phyloP scores from a whole-genome alignment of 2,329 filamentous ascomycete genomes.

The Sodiomyces alkalinus region DNA sequence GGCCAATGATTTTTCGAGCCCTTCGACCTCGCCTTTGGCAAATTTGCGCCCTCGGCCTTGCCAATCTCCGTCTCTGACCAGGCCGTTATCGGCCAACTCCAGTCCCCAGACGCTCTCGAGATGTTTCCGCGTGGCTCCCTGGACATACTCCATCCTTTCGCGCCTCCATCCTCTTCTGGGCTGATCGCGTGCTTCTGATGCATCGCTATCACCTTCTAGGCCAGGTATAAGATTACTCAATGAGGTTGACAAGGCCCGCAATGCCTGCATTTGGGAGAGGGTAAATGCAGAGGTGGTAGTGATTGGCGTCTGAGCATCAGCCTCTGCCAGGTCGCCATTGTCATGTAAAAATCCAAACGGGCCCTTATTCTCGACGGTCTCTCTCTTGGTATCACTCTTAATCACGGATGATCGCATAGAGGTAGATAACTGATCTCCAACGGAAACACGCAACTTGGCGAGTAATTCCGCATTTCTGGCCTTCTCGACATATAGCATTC shows the following conservation, averaged over 20 bases:
- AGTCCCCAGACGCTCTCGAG: slow-evolving; percentile 56
- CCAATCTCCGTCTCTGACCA: slow-evolving; percentile 50
- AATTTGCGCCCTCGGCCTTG: slow-evolving; percentile 37
- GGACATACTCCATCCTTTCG: slow-evolving; percentile 69
- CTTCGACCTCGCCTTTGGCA: slow-evolving; percentile 38
- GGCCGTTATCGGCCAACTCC: slow-evolving; percentile 45
- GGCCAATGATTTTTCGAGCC: slow-evolving; percentile 39
- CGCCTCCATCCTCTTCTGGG: slow-evolving; percentile 43
- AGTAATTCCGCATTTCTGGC: slow-evolving; percentile 60
- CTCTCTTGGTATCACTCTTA: slow-evolving; percentile 11
- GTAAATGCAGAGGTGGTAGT: slow-evolving; percentile 64
- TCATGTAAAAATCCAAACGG: slow-evolving; percentile 44
- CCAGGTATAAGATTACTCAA: slow-evolving; percentile 53
- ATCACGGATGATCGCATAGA: too few species aligned
- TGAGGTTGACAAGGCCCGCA: slow-evolving; percentile 48
- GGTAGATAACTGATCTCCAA: too few species aligned
- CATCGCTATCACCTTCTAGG: slow-evolving; percentile 20
- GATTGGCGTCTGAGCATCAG: slow-evolving; percentile 39
- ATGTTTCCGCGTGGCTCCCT: slow-evolving; percentile 61
- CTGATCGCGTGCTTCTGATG: slow-evolving; percentile 11
- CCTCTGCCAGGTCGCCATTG: slow-evolving; percentile 32
- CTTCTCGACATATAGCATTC: slow-evolving; percentile 53
- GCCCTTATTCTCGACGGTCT: slow-evolving; percentile 9
- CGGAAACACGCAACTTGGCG: slow-evolving; percentile 36
- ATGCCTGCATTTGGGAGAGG: slow-evolving; percentile 65